phyloP scores from a whole-genome alignment of 306 rosid genomes.

The Malus asiatica region DNA sequence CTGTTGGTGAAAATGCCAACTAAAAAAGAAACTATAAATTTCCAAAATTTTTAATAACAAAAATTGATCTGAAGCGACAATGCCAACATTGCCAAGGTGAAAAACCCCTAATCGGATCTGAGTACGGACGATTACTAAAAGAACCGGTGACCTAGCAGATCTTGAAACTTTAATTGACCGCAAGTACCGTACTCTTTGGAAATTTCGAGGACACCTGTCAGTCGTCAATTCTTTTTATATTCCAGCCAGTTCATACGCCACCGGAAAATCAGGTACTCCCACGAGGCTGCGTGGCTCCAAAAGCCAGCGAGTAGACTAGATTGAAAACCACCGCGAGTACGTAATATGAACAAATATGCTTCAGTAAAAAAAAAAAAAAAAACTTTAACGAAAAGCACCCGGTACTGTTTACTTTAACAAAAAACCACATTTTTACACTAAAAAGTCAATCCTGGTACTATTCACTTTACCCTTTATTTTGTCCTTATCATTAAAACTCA shows the following conservation, averaged over 20 bases:
- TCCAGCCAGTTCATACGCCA: slow-evolving; percentile 11
- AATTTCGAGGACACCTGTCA: slow-evolving; percentile 30
- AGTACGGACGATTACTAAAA: slow-evolving; percentile 18
- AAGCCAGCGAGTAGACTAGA: not conserved
- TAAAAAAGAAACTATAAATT: not conserved
- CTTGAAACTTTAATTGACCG: not conserved
- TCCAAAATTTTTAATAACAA: not conserved
- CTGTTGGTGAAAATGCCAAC: too few relatives aligned
- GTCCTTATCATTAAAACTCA: too few relatives aligned
- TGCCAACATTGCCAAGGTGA: not conserved
- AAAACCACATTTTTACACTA: too few relatives aligned
- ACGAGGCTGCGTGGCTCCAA: slow-evolving; percentile 31
- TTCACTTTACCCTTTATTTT: too few relatives aligned
- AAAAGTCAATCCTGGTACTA: too few relatives aligned
- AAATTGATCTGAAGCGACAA: not conserved
- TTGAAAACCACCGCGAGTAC: not conserved
- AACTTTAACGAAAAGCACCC: too few relatives aligned
- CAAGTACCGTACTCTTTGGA: slow-evolving; percentile 20
- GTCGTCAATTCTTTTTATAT: not conserved
- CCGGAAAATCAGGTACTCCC: slow-evolving; percentile 23
- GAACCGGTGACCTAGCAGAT: slow-evolving; percentile 25
- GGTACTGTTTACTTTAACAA: too few relatives aligned
- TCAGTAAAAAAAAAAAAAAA: not conserved
- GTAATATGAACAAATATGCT: fast-evolving
- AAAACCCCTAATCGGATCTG: not conserved